Evolutionary conservation across 495 filamentous ascomycete genomes (phyloP), one percentile per base, ranked within the genome.

Genomic region (Neurospora hispaniola): DNA sequence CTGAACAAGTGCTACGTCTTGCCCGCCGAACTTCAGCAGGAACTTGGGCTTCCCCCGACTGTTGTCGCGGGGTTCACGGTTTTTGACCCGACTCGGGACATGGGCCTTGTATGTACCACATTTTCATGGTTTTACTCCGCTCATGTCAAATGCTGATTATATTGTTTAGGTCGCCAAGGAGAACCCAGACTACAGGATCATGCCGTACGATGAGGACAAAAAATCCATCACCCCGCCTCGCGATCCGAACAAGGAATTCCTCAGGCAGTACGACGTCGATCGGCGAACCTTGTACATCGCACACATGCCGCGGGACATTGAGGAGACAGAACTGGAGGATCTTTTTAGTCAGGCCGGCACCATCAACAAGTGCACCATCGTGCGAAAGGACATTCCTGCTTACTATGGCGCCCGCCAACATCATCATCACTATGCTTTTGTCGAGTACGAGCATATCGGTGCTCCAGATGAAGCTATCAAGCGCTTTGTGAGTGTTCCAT

Each of bases 211-310:
- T 44, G 72, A 79, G 39, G 78, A 81, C 71, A 83, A 81, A 71
- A 38, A 70, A 0, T 69, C 42, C 38, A 14, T 71, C 18, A n/a
- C 43, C 5, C 44, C 74, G n/a, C 78, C 77, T 42, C 31, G 69
- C 3, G 73, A 79, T 35, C 75, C 73, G 8, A 79, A 82, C 39
- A 74, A 79, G 20, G 76, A 73, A 3, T 86, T 79, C 70, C 78
- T 84, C 12, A 75, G 75, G 35, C 75, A 78, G 35, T 85, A 87
- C 46, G 85, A 84, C 41, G 42, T 81, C 48, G 86, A 89, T 73
- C 77, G 81, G 7, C 82, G 84, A 48, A 86, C 87, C 0, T 76
- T 89, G 75, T 89, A 84, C 62, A 80, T 89, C 44, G 85, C 85
- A 11, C 81, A 82, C 46, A 74, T 90, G 27, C 85, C 87, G 9